These are phyloP conservation scores for Pinus tabuliformis DNA, from an alignment of 75 land plant genomes.

Conservation along the genomic window DNA sequence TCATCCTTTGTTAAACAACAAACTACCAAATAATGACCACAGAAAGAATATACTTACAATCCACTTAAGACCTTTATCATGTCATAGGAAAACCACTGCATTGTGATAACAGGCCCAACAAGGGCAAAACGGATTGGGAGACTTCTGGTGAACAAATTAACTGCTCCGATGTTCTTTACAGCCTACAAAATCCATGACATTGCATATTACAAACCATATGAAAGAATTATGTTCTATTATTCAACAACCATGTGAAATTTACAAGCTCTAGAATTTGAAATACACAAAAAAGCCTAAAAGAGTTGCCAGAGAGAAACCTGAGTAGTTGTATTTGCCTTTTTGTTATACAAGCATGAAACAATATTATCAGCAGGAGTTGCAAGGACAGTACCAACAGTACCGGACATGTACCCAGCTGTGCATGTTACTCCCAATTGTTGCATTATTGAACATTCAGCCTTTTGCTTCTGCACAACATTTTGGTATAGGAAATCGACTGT, in stretches of 20 bases:
- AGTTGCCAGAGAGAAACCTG: slow-evolving; percentile 39
- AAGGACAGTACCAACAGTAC: slow-evolving; percentile 67
- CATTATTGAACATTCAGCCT: slow-evolving; percentile 69
- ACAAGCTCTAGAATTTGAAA: not conserved
- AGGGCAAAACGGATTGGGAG: slow-evolving; percentile 77
- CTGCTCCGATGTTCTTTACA: slow-evolving; percentile 71
- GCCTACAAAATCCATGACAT: slow-evolving; percentile 48
- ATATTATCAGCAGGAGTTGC: slow-evolving; percentile 94
- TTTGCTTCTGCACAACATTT: slow-evolving; percentile 46
- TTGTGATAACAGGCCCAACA: slow-evolving; percentile 84
- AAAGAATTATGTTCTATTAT: not conserved
- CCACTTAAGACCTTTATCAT: slow-evolving; percentile 77
- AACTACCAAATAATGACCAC: not conserved
- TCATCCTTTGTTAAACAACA: not conserved
- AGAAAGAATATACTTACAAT: slow-evolving; percentile 66
- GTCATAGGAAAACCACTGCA: slow-evolving; percentile 95
- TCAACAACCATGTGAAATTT: not conserved
- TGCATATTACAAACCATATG: not conserved
- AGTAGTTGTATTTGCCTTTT: slow-evolving; percentile 41
- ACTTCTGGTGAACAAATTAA: slow-evolving; percentile 84
- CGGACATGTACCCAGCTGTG: slow-evolving; percentile 81
- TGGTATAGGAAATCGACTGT: slow-evolving; percentile 69
- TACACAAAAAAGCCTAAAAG: not conserved
- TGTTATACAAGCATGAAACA: slow-evolving; percentile 77
- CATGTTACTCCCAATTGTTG: slow-evolving; percentile 84